Conservation (phyloP, 1,284 basidiomycete genomes). For the Sutorius eximius region DNA sequence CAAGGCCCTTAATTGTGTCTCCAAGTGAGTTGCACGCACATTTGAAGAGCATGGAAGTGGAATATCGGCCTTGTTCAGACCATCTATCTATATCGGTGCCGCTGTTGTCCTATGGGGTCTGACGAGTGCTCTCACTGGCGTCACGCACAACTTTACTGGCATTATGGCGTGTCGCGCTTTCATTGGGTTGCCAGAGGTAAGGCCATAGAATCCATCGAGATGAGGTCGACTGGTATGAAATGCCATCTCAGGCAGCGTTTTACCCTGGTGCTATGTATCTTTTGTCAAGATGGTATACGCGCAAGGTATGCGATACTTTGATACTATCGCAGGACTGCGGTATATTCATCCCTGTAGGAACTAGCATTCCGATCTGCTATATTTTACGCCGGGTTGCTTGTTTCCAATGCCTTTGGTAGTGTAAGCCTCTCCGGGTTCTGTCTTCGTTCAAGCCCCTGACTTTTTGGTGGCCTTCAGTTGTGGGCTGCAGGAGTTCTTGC, state of each 20-base stretch:
- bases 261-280: constrained; percentile 64
- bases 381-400: constrained; percentile 63
- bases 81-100: constrained; percentile 60
- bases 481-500: constrained; percentile 70
- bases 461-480: constrained; percentile 37
- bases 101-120: constrained; percentile 67
- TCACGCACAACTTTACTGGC: constrained; percentile 54
- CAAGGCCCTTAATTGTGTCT: constrained; percentile 51
- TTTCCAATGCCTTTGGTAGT: constrained; percentile 76
- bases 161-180: constrained; percentile 61
- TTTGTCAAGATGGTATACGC: constrained; percentile 65
- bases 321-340: not conserved
- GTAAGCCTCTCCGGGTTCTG: constrained; percentile 38
- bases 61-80: constrained; percentile 37
- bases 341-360: constrained; percentile 41
- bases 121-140: constrained; percentile 59
- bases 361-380: constrained; percentile 69
- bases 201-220: not conserved
- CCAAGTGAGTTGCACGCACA: constrained; percentile 36
- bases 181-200: constrained; percentile 61
- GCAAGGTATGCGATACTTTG: constrained; percentile 41
- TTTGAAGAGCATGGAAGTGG: not conserved
- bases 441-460: constrained; percentile 1
- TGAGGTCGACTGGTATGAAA: not conserved
- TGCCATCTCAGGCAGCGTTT: constrained; percentile 50